phyloP scores from a whole-genome alignment of 805 yeast genomes.

The Cyberlindnera misumaiensis region DNA sequence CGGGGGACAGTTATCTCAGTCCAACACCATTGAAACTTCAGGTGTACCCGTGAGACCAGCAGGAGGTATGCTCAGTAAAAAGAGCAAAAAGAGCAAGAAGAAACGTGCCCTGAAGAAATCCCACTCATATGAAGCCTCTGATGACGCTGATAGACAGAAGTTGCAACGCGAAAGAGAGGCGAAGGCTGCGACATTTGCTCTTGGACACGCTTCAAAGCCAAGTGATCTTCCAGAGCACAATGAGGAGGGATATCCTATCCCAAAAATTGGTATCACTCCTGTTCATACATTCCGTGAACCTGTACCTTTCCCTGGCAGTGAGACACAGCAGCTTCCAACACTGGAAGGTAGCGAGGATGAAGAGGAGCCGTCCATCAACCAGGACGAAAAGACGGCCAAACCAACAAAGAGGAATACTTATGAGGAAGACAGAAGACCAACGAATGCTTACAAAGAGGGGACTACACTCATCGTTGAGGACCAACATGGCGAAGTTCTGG shows the following conservation, averaged over 20 bases:
- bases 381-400: slow-evolving; percentile 4
- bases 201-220: slow-evolving; percentile 21
- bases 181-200: slow-evolving; percentile 35
- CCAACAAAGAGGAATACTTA: slow-evolving; percentile 13
- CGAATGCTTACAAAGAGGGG: slow-evolving; percentile 64
- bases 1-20: slow-evolving; percentile 23
- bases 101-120: slow-evolving; percentile 27
- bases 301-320: slow-evolving; percentile 9
- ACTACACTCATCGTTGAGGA: slow-evolving; percentile 69
- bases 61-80: slow-evolving; percentile 61
- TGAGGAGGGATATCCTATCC: slow-evolving; percentile 12
- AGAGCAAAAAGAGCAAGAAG: slow-evolving; percentile 26
- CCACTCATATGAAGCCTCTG: slow-evolving; percentile 2
- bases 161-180: slow-evolving; percentile 36
- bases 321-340: not conserved
- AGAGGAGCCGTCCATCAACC: not conserved
- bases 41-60: slow-evolving; percentile 64
- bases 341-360: slow-evolving; percentile 6
- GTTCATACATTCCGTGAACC: slow-evolving; percentile 10
- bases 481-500: slow-evolving; percentile 73
- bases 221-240: slow-evolving; percentile 13
- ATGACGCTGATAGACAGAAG: slow-evolving; percentile 28
- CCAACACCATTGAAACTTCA: slow-evolving; percentile 50
- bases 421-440: slow-evolving; percentile 24
- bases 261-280: slow-evolving; percentile 20